Conservation (phyloP, 164 flowering plant genomes). For the Cinnamomum micranthum region DNA sequence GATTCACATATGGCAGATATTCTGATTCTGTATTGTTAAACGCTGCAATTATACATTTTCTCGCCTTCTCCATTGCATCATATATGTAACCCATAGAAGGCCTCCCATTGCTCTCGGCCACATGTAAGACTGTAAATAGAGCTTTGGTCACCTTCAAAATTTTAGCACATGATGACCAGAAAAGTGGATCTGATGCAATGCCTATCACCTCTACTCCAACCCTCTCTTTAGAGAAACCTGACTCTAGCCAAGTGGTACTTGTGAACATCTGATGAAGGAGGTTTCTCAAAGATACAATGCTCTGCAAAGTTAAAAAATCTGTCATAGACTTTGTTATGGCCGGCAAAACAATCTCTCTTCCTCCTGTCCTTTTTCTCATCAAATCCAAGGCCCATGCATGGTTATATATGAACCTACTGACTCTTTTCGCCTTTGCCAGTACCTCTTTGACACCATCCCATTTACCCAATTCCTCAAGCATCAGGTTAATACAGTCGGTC, state of each 20-base stretch:
- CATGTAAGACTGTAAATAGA: slow-evolving; percentile 27
- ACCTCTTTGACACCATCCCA: slow-evolving; percentile 23
- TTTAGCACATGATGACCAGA: slow-evolving; percentile 29
- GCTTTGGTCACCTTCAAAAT: slow-evolving; percentile 30
- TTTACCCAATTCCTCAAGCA: slow-evolving; percentile 39
- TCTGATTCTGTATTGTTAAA: slow-evolving; percentile 26
- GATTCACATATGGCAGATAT: slow-evolving; percentile 23
- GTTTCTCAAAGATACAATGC: slow-evolving; percentile 21
- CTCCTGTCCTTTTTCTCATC: slow-evolving; percentile 35
- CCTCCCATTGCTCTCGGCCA: slow-evolving; percentile 34
- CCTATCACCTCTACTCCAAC: slow-evolving; percentile 30
- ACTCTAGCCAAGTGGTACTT: slow-evolving; percentile 30
- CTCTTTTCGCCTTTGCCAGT: slow-evolving; percentile 24
- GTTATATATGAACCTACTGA: slow-evolving; percentile 36
- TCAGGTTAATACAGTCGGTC: slow-evolving; percentile 42
- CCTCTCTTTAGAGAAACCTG: slow-evolving; percentile 26
- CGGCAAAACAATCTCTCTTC: slow-evolving; percentile 32
- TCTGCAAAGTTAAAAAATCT: slow-evolving; percentile 34
- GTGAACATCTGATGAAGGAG: slow-evolving; percentile 39
- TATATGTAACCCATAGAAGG: slow-evolving; percentile 49
- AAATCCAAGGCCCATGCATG: slow-evolving; percentile 29
- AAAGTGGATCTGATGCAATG: slow-evolving; percentile 25
- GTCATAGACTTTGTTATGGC: slow-evolving; percentile 36
- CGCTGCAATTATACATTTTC: slow-evolving; percentile 21
- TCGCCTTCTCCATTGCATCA: slow-evolving; percentile 44